Conservation (phyloP, 2,329 filamentous ascomycete genomes). For the Trichocomaceae sp. region DNA sequence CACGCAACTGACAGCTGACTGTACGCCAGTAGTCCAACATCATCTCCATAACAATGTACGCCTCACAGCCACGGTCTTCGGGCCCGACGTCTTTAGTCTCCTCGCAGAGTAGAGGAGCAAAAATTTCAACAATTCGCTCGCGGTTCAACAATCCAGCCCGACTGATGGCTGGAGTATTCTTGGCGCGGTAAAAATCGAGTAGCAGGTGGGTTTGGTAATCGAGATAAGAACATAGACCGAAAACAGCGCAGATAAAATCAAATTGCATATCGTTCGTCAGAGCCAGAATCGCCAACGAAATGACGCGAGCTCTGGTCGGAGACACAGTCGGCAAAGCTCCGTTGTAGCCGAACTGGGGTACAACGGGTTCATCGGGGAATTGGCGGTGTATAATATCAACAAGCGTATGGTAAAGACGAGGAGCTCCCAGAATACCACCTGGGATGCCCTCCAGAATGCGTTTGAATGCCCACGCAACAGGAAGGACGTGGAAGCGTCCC, state of each 20-base stretch:
- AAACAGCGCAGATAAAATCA: constrained; percentile 36
- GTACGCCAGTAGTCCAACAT: constrained; percentile 31
- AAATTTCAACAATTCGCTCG: constrained; percentile 25
- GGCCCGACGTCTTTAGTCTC: constrained; percentile 16
- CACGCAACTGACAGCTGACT: constrained; percentile 28
- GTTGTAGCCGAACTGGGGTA: constrained; percentile 17
- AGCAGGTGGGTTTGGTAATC: constrained; percentile 23
- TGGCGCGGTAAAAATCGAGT: constrained; percentile 17
- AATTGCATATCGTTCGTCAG: constrained; percentile 34
- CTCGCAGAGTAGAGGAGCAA: constrained; percentile 27
- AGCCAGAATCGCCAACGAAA: constrained; percentile 32
- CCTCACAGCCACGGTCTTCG: constrained; percentile 20
- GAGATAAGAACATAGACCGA: constrained; percentile 31
- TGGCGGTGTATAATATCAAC: constrained; percentile 24
- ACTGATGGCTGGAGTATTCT: constrained; percentile 16
- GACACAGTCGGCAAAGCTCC: constrained; percentile 17
- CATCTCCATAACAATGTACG: constrained; percentile 26
- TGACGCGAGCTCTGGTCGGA: constrained; percentile 26
- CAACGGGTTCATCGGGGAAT: constrained; percentile 12
- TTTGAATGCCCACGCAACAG: constrained; percentile 31
- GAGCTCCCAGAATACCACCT: constrained; percentile 34
- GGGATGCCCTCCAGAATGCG: constrained; percentile 32
- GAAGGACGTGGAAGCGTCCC: constrained; percentile 21
- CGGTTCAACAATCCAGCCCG: constrained; percentile 20
- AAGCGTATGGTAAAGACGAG: constrained; percentile 27